Percentiles rank a stretch among this genome's conserved stretches.
Conservation (phyloP, 2,329 filamentous ascomycete genomes). For the Botryosphaeria dothidea region DNA sequence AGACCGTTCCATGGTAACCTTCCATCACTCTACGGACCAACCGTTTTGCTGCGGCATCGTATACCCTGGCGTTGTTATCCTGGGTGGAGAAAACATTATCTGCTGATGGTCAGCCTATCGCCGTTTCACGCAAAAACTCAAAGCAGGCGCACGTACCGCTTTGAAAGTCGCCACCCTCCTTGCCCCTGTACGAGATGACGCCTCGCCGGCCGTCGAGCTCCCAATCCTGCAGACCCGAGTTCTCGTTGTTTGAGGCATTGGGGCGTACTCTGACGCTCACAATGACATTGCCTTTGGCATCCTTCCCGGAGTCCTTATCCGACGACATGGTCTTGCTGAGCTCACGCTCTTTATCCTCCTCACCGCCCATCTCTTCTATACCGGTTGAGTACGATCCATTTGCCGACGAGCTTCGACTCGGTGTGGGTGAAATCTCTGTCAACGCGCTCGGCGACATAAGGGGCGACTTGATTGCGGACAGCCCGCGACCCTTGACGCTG, state of each 20-base stretch:
- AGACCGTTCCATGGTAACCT: slow-evolving; percentile 96
- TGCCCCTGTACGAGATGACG: slow-evolving; percentile 79
- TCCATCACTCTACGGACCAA: slow-evolving; percentile 97
- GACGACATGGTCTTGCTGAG: not conserved
- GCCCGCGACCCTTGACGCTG: slow-evolving; percentile 34
- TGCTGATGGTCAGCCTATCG: slow-evolving; percentile 38
- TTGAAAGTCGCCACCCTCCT: slow-evolving; percentile 87
- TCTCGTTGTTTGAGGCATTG: slow-evolving; percentile 66
- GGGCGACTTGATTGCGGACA: slow-evolving; percentile 38
- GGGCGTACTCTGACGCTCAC: slow-evolving; percentile 94
- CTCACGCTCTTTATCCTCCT: not conserved
- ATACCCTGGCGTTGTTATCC: slow-evolving; percentile 92
- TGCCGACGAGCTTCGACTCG: slow-evolving; percentile 88
- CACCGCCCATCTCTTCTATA: slow-evolving; percentile 4
- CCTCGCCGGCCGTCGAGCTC: slow-evolving; percentile 83
- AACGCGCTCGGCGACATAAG: slow-evolving; percentile 69
- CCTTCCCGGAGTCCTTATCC: slow-evolving; percentile 45
- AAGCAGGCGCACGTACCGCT: slow-evolving; percentile 66
- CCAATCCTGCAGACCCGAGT: slow-evolving; percentile 79
- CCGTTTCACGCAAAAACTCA: slow-evolving; percentile 6
- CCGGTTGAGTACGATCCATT: slow-evolving; percentile 77
- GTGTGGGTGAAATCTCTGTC: slow-evolving; percentile 66
- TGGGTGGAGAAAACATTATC: slow-evolving; percentile 96
- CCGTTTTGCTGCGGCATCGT: slow-evolving; percentile 90
- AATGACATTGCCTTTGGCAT: slow-evolving; percentile 90